Evolutionary conservation across 352 stramenopile genomes (phyloP), one percentile per base, ranked within the genome.

Genomic region (Phytophthora fragariaefolia): DNA sequence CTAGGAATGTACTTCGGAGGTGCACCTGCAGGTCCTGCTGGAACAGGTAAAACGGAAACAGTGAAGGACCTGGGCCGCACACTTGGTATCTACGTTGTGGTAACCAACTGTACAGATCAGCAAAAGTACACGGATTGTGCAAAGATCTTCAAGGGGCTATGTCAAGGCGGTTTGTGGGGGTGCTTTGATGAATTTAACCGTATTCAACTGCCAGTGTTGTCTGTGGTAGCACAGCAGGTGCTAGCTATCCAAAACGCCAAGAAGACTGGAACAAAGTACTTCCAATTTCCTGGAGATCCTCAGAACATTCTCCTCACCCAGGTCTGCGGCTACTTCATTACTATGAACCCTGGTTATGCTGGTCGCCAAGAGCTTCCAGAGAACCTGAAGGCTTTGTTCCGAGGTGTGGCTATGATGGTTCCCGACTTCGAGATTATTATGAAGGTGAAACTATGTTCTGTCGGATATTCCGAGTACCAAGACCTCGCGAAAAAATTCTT

Each of bases 181-280:
- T 99, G 97, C 70, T 99, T 99, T 64, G 97, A 99, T 67, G 96
- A 99, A 66, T 99, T 99, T 82, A 99, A 99, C 73, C 94, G 97
- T 24, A 99, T 99, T 71, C 92, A 96, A 48, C 69, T 99, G 10
- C 96, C 95, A 6, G 97, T 99, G 30, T 75, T 99, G 8, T 99
- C 96, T 5, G 97, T 99, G 36, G 96, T 99, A 15, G 97, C 97
- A 3, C 96, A 99, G 73, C 97, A 99, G 82, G 96, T 99, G 30
- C 85, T 99, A 6, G 93, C 96, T n/a, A 99, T 99, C 50, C 90
- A 98, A 52, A 99, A 99, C 71, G 97, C 96, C 24, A 99, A 99
- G 79, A 99, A 98, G 73, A 97, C 96, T 23, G 95, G 92, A 0
- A 89, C 91, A 3, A 92, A 97, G 58, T 96, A 93, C 74, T 99